Evolutionary conservation across 768 basidiomycete species (phyloP).

Genomic region (Plicaturopsis crispa): DNA sequence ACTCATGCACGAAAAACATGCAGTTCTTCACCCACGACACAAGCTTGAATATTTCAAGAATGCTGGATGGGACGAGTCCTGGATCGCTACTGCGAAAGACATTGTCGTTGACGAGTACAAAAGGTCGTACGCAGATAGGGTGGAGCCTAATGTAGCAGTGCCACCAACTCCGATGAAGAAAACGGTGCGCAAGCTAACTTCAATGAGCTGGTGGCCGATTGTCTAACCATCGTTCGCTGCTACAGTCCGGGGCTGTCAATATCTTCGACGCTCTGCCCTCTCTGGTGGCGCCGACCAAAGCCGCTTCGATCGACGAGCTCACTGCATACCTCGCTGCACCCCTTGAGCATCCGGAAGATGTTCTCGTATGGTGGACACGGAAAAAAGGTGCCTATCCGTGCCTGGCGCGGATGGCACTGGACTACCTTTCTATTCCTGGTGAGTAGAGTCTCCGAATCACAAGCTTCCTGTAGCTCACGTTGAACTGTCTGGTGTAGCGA

Average conservation of each 20-base stretch:
- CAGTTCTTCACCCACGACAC: conserved; percentile 27
- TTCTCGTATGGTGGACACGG: conserved; percentile 20
- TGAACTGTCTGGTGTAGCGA: conserved; percentile 12
- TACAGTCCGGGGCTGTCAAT: conserved; percentile 2
- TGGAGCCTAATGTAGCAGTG: too few relatives aligned
- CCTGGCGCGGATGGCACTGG: conserved; percentile 21
- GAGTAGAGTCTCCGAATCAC: conserved; percentile 5
- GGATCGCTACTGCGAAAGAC: conserved; percentile 19
- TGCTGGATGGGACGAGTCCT: conserved; percentile 18
- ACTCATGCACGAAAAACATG: not conserved
- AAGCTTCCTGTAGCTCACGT: not conserved
- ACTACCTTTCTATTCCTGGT: conserved; percentile 25
- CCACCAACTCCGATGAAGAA: not conserved
- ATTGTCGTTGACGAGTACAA: conserved; percentile 16
- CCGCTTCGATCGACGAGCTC: conserved; percentile 12
- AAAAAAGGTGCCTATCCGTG: conserved; percentile 12
- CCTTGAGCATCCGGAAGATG: conserved; percentile 12
- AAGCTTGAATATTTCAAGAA: conserved; percentile 26
- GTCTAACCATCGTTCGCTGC: not conserved
- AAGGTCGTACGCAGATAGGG: conserved; percentile 1
- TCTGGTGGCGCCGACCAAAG: not conserved
- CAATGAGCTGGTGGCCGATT: not conserved
- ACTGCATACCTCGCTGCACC: conserved; percentile 17
- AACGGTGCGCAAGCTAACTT: not conserved
- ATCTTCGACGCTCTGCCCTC: conserved; percentile 13